Evolutionary conservation across 2,329 filamentous ascomycete species (phyloP), one percentile per base, ranked within the genome.

Genomic region (Lasiodiplodia sp.): DNA sequence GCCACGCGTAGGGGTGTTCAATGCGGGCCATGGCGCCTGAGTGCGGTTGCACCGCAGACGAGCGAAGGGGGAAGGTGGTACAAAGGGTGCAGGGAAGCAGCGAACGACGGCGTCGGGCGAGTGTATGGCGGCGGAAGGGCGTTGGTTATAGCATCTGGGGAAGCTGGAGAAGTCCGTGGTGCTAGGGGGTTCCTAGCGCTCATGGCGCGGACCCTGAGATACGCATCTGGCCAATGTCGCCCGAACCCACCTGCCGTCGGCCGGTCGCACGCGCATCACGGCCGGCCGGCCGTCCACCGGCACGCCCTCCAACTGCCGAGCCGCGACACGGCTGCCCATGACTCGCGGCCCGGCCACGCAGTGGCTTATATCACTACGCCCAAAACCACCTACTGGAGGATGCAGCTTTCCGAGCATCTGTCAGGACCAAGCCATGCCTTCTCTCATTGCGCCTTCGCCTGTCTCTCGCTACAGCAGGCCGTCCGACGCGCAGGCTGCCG

Each of bases 1-100:
- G 69, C 75, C 75, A 77, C 49, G 73, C 68, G 65, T 75, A 79
- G 4, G 77, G 78, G 68, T 79, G 73, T 37, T 74, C 71, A 62
- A 79, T 49, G 40, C 60, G 60, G 2, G 8, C 44, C 60, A 64
- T 64, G 4, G n/a, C 34, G 60, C 28, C 11, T 18, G 31, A 23
- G 14, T 37, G 14, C 31, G 2, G 55, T 38, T n/a, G 31, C 34
- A 58, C 34, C 21, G 37, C 55, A 58, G 18, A 47, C 60, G 28
- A 64, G 60, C 47, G 58, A 38, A 51, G 57, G 23, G 16, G 56
- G 56, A 23, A 40, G 56, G 56, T 25, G 56, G 56, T 40, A 25
- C 56, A 58, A 16, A 52, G 12, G 49, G 12, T 12, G 11, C 49
- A 23, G 21, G 8, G 25, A 16, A 49, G 23, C 38, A 6, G 57